phyloP scores from a whole-genome alignment of 257 asterid genomes.

The Primulina huaijiensis region DNA sequence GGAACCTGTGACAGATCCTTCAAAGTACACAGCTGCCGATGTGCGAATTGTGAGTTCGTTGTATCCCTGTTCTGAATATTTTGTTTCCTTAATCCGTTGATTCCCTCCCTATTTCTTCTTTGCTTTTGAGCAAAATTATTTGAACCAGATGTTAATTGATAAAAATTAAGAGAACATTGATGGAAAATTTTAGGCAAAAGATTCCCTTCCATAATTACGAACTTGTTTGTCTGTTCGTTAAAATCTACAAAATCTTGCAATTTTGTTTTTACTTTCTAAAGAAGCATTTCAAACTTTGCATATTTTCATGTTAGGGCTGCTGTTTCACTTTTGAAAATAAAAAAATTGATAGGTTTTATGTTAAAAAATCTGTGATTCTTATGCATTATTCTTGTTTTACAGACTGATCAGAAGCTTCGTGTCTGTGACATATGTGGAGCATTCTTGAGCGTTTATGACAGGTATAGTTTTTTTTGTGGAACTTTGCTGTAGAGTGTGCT shows the following conservation, averaged over 20 bases:
- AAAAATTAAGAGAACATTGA: neutral
- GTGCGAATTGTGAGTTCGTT: conserved; percentile 73
- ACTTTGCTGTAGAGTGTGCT: conserved; percentile 1
- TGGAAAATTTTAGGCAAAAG: neutral
- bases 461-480: conserved; percentile 30
- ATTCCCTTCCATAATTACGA: neutral
- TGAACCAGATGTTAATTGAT: neutral
- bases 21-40: conserved; percentile 89
- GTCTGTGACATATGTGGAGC: conserved; percentile 88
- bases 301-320: neutral
- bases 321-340: conserved; percentile 16
- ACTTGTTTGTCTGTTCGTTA: neutral
- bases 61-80: conserved; percentile 11
- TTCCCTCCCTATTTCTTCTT: neutral
- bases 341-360: conserved; percentile 1
- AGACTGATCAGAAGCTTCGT: conserved; percentile 99
- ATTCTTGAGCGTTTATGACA: conserved; percentile 60
- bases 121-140: neutral
- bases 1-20: conserved; percentile 60
- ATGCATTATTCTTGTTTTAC: conserved; percentile 30
- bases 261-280: conserved; percentile 9
- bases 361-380: conserved; percentile 26
- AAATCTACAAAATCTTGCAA: neutral
- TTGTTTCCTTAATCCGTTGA: neutral
- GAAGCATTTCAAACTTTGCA: conserved; percentile 3